Evolutionary conservation across 371 early-diverging fungal genomes (phyloP).

Genomic region (Mucor velutinosus): DNA sequence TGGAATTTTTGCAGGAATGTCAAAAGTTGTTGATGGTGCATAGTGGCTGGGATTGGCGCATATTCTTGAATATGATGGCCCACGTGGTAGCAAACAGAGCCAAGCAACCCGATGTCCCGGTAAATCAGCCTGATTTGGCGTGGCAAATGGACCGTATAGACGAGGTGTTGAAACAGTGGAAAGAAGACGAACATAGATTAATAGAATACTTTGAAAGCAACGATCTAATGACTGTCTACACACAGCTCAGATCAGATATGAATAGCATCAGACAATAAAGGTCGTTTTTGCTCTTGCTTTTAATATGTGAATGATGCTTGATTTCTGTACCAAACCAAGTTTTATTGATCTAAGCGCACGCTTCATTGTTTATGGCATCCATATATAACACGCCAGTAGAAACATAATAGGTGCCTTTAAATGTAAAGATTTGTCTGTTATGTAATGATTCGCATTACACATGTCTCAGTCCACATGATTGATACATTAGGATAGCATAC

Average conservation of each 20-base stretch:
- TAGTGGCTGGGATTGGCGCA: conserved; percentile 65
- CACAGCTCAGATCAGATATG: not conserved
- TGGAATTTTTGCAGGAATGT: conserved; percentile 53
- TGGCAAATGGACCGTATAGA: conserved; percentile 17
- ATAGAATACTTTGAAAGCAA: conserved; percentile 5
- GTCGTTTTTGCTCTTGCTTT: not conserved
- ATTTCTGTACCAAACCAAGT: too few relatives aligned
- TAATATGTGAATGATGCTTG: too few relatives aligned
- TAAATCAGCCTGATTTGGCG: conserved; percentile 10
- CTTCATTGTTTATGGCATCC: too few relatives aligned
- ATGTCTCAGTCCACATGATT: too few relatives aligned
- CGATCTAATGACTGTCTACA: not conserved
- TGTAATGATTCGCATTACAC: too few relatives aligned
- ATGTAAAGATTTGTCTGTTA: too few relatives aligned
- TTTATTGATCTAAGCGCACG: too few relatives aligned
- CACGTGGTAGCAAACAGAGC: not conserved
- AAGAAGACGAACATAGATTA: conserved; percentile 7
- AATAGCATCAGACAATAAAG: not conserved
- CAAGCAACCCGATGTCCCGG: not conserved
- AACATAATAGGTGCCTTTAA: too few relatives aligned
- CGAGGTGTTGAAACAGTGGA: conserved; percentile 13
- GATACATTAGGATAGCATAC: too few relatives aligned
- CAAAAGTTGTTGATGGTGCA: conserved; percentile 55
- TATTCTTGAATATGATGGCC: conserved; percentile 22
- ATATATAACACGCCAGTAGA: too few relatives aligned